Evolutionary conservation across 2,329 filamentous ascomycete species (phyloP), one percentile per base, ranked within the genome.

Genomic region (Phialophora tarda): DNA sequence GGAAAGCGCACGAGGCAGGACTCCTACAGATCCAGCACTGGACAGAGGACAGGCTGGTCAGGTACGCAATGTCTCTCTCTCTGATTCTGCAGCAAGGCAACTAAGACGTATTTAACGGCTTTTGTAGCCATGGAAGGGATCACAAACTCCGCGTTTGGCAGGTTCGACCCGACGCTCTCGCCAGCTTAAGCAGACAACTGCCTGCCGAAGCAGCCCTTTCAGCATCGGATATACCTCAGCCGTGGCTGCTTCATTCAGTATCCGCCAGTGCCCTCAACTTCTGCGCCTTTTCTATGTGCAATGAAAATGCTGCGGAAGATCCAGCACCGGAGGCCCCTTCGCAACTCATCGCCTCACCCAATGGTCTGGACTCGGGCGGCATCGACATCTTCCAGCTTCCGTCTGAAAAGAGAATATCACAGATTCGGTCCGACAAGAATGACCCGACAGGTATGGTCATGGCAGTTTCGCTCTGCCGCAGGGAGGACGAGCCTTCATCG

Each of bases 241-340:
- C 95, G 32, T 96, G 92, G 92, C 81, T 97, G n/a, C 78, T 97
- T 24, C 87, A 97, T 77, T 85, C 91, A 3, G 81, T 99, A 4
- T 84, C 91, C 4, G 92, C 98, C 51, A 97, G 97, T 75, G 92
- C 94, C 1, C 86, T 98, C 80, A 99, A 98, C 75, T 99, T 98
- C 76, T 99, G 95, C 76, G 85, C 90, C 1, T 97, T 97, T 76
- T 84, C 90, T 1, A 83, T 85, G 68, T 89, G 89, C 75, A 66
- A 81, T 66, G 75, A 78, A 55, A 6, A 21, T 24, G 74, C 51
- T 66, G 67, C 7, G 4, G 32, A 38, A 24, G 17, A 23, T 30
- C 26, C 24, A 17, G 23, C 47, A 28, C 28, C 7, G 6, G 14
- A 28, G 12, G 56, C 24, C 2, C n/a, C 59, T 5, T 41, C 63